Evolutionary conservation across 2,329 filamentous ascomycete species (phyloP).

Genomic region (Aspergillus sp.): DNA sequence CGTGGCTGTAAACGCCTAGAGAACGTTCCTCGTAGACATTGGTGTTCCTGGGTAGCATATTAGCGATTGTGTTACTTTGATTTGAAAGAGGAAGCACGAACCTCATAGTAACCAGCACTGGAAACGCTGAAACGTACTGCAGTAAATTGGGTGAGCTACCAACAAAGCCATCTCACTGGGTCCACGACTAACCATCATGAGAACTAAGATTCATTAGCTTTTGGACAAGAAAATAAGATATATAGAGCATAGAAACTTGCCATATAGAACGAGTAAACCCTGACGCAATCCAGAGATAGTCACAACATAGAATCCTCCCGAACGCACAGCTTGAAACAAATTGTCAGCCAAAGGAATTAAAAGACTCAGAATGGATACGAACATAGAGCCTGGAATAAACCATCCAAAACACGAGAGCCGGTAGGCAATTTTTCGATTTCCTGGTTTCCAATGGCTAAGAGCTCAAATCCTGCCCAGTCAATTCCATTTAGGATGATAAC

Average conservation of each 20-base stretch:
- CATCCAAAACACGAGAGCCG: conserved; percentile 52
- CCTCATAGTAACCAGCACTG: conserved; percentile 29
- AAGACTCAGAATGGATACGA: not conserved
- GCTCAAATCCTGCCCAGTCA: conserved; percentile 59
- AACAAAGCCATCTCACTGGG: not conserved
- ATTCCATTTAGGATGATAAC: conserved; percentile 53
- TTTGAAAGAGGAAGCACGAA: conserved; percentile 3
- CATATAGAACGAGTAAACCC: conserved; percentile 25
- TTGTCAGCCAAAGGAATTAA: not conserved
- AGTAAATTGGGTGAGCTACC: not conserved
- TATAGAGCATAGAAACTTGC: conserved; percentile 7
- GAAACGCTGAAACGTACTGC: conserved; percentile 30
- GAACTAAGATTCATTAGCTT: conserved; percentile 12
- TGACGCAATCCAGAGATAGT: conserved; percentile 48
- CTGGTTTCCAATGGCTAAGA: conserved; percentile 56
- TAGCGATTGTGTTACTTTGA: too few relatives aligned
- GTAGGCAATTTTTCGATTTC: conserved; percentile 46
- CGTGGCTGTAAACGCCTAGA: conserved; percentile 42
- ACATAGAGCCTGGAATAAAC: conserved; percentile 55
- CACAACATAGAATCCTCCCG: conserved; percentile 59
- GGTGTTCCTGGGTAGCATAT: conserved; percentile 44
- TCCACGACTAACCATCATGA: conserved; percentile 26
- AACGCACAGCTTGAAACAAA: conserved; percentile 41
- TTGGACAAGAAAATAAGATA: not conserved
- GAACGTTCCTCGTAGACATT: conserved; percentile 66